Evolutionary conservation across 352 stramenopile species (phyloP), one percentile per base, ranked within the genome.

Genomic region (Globisporangium recalcitrans): DNA sequence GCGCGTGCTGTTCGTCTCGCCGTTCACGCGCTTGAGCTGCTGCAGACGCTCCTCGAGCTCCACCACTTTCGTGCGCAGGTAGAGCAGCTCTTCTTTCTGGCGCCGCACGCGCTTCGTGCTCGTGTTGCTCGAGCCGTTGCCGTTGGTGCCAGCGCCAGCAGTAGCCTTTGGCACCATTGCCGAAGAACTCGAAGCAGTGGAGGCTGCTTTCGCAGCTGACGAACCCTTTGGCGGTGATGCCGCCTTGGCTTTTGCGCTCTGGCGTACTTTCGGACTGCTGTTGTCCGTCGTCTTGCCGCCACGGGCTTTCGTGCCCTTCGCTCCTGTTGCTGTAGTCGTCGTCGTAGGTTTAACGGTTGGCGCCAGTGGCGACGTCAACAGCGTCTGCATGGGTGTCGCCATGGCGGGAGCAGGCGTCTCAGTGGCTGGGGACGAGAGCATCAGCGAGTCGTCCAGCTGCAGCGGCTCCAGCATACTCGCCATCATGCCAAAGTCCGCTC

Each of bases 11-110:
- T 8, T 54, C 4, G 14, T 57, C 9, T 56, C 38, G 31, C 24
- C 44, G 46, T 63, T 67, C 54, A 58, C 57, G 13, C 62, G 61
- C 40, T 65, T 52, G 34, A 69, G 40, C n/a, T 70, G 40, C 53
- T 56, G 11, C 5, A 71, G 36, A 7, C 52, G 49, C 51, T 55
- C 48, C n/a, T 69, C 61, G n/a, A 74, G 57, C 32, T 70, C 68
- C 10, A 59, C 38, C 16, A 69, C 68, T 49, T 70, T 60, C 3
- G 24, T 40, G 14, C 68, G 60, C 27, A 74, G n/a, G 31, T 69
- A 65, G 47, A 63, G 9, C 13, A 73, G 26, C 27, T 73, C 68
- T 22, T 69, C 60, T 22, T 70, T 73, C 53, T 63, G 57, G 2
- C 61, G 62, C 9, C 61, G 61, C 52, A 67, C 61, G 44, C 61